Percentiles rank a stretch among this genome's conserved stretches.
Conservation (phyloP, 352 stramenopile species). For the Phytophthora kernoviae region DNA sequence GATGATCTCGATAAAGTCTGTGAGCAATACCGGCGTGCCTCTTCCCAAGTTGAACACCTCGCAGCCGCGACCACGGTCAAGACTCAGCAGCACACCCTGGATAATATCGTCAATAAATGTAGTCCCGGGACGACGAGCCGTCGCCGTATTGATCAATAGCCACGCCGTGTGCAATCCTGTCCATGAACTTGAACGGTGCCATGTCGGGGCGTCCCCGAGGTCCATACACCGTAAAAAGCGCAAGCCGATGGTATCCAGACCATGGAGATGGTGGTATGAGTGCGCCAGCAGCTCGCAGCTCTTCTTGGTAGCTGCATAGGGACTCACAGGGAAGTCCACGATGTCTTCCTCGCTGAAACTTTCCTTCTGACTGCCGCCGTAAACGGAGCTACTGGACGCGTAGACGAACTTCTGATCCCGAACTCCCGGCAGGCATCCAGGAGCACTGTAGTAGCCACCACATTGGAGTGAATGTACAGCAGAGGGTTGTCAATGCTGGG, state of each 20-base stretch:
- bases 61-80: conserved; percentile 80
- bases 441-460: conserved; percentile 93
- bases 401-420: conserved; percentile 96
- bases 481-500: conserved; percentile 98
- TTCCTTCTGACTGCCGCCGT: conserved; percentile 92
- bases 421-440: conserved; percentile 93
- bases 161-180: conserved; percentile 90
- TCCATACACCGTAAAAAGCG: conserved; percentile 99
- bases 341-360: conserved; percentile 91
- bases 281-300: conserved; percentile 96
- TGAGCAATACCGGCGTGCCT: conserved; percentile 90
- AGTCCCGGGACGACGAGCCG: conserved; percentile 94
- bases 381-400: conserved; percentile 94
- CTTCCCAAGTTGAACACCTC: conserved; percentile 98
- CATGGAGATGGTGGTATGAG: conserved; percentile 98
- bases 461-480: conserved; percentile 98
- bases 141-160: conserved; percentile 98
- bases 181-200: conserved; percentile 99
- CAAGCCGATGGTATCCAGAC: conserved; percentile 93
- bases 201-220: conserved; percentile 96
- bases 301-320: conserved; percentile 98
- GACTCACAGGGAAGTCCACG: conserved; percentile 95
- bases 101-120: conserved; percentile 99
- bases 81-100: conserved; percentile 90
- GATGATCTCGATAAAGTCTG: conserved; percentile 96